These are phyloP conservation scores for Tetrahymena elliotti DNA, from an alignment of 73 alveolate genomes.

Conservation along the genomic window DNA sequence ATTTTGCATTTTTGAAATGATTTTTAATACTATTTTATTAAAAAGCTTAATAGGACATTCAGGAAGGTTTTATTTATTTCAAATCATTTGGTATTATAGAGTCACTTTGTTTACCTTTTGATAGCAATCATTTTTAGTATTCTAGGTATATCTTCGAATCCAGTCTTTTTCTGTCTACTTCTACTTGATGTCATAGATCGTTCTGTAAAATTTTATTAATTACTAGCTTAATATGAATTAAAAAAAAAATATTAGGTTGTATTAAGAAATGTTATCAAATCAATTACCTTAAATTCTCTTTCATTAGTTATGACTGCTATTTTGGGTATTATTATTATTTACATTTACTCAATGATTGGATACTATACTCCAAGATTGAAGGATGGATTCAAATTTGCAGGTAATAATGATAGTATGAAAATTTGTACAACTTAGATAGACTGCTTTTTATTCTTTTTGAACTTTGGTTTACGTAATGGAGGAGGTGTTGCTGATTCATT, in stretches of 20 bases:
- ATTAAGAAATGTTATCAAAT: conserved; percentile 25
- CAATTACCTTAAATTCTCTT: conserved; percentile 13
- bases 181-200: neutral
- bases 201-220: neutral
- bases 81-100: neutral
- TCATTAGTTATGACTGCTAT: conserved; percentile 34
- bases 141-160: neutral
- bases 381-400: neutral
- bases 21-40: neutral
- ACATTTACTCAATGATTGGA: conserved; percentile 17
- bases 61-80: neutral
- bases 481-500: conserved; percentile 95
- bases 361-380: conserved; percentile 13
- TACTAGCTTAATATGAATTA: too few species aligned
- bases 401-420: neutral
- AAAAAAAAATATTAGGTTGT: too few species aligned
- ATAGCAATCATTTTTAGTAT: neutral
- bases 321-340: conserved; percentile 33
- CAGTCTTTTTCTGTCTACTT: neutral
- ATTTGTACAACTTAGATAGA: conserved; percentile 13
- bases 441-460: conserved; percentile 12
- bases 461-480: conserved; percentile 87
- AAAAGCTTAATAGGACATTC: neutral
- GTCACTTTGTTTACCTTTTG: neutral
- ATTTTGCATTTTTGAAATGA: neutral